A percentile compares a stretch with the other conserved stretches of the same genome.
These are phyloP conservation scores for Taiozyma onychis DNA, from an alignment of 1,139 yeast genomes.

Conservation along the genomic window DNA sequence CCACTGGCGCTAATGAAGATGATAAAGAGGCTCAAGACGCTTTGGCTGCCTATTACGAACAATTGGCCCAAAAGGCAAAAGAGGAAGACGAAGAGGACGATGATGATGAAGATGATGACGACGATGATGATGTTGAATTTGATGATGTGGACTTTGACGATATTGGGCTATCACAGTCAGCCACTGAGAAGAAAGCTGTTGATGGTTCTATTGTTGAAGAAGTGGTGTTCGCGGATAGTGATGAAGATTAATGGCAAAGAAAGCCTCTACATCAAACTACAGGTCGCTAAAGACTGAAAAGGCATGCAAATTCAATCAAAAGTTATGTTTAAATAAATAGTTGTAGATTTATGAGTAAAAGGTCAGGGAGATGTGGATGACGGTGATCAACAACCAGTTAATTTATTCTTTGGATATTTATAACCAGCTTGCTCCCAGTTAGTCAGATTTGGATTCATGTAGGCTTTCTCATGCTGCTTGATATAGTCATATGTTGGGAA, in stretches of 20 bases:
- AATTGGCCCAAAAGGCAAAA: slow-evolving; percentile 40
- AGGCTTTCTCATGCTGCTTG: slow-evolving; percentile 41
- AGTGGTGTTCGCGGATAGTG: slow-evolving; percentile 18
- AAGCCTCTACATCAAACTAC: neutral
- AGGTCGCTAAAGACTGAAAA: neutral
- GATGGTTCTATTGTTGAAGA: slow-evolving; percentile 13
- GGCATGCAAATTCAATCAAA: neutral
- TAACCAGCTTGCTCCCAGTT: slow-evolving; percentile 33
- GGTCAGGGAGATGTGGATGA: too few relatives aligned
- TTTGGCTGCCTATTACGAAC: slow-evolving; percentile 67
- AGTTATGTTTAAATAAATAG: neutral
- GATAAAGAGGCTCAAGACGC: slow-evolving; percentile 72
- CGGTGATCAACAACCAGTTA: slow-evolving; percentile 1
- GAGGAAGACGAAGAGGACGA: slow-evolving; percentile 46
- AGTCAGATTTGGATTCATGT: slow-evolving; percentile 42
- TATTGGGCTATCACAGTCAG: slow-evolving; percentile 1
- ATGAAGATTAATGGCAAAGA: slow-evolving; percentile 11
- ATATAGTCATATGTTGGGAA: slow-evolving; percentile 54
- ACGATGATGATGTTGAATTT: slow-evolving; percentile 35
- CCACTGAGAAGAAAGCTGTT: slow-evolving; percentile 2
- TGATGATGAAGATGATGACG: slow-evolving; percentile 45
- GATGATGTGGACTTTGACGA: slow-evolving; percentile 24
- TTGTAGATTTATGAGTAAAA: neutral
- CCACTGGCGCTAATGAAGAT: slow-evolving; percentile 25
- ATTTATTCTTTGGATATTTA: slow-evolving; percentile 7